phyloP scores from a whole-genome alignment of 352 stramenopile genomes.

The Thraustochytrium striatum region DNA sequence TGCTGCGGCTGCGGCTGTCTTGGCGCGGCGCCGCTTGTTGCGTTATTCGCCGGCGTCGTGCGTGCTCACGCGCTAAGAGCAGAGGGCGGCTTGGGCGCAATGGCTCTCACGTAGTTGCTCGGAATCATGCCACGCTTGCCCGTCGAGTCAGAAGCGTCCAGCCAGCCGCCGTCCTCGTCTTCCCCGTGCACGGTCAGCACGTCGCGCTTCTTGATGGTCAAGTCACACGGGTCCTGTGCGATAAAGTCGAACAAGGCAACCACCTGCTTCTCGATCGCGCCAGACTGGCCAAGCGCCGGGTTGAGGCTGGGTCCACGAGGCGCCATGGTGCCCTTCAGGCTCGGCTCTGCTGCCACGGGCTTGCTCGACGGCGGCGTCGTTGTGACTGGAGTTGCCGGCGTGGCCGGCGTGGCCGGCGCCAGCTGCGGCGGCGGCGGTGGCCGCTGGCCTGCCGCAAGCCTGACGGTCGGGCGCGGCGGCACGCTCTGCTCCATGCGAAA shows the following conservation, averaged over 20 bases:
- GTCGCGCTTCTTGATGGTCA: slow-evolving; percentile 35
- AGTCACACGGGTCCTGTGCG: slow-evolving; percentile 32
- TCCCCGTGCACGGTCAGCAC: slow-evolving; percentile 29
- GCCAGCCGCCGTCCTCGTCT: slow-evolving; percentile 40
- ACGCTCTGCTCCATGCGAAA: neutral
- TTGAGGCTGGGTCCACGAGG: neutral
- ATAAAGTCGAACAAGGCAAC: slow-evolving; percentile 37
- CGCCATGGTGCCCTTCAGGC: too few species aligned
- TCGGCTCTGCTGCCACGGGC: too few species aligned
- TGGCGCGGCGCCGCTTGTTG: too few species aligned
- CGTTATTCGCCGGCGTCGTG: too few species aligned
- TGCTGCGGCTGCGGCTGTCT: too few species aligned
- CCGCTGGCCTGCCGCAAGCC: neutral
- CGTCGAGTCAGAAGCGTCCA: slow-evolving; percentile 17
- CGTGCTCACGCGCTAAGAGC: too few species aligned
- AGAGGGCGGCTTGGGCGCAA: too few species aligned
- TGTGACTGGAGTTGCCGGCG: too few species aligned
- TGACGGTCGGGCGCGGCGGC: neutral
- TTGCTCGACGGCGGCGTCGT: neutral
- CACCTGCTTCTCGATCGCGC: neutral
- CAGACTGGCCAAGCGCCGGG: too few species aligned
- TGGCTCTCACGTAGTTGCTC: slow-evolving; percentile 6
- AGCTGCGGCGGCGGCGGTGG: neutral
- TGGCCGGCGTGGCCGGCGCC: too few species aligned
- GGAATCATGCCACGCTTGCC: slow-evolving; percentile 39